Evolutionary conservation across 176 grass and related monocot genomes (phyloP).

Genomic region (Ananas comosus): DNA sequence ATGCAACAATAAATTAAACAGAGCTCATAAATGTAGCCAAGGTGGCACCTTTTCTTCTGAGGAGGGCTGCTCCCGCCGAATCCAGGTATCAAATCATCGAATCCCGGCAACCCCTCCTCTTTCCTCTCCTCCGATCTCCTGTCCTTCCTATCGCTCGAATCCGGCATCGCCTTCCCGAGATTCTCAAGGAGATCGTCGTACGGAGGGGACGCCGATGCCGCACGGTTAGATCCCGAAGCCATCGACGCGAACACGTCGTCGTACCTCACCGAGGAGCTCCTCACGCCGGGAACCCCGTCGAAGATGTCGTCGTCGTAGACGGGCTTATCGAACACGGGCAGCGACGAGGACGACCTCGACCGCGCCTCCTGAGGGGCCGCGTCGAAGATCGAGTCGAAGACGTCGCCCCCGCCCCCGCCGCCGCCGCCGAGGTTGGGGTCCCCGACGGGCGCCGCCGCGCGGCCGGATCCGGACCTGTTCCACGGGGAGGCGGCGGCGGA

Average conservation of each 20-base stretch:
- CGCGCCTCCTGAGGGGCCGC: too few species aligned
- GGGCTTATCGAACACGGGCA: conserved; percentile 21
- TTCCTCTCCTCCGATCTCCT: conserved; percentile 24
- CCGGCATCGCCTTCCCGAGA: conserved; percentile 30
- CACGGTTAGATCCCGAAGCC: conserved; percentile 7
- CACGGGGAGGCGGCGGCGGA: conserved; percentile 16
- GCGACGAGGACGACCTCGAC: not conserved
- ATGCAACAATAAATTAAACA: conserved; percentile 19
- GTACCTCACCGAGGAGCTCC: conserved; percentile 30
- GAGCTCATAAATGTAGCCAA: not conserved
- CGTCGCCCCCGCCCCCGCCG: not conserved
- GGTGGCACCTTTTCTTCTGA: conserved; percentile 29
- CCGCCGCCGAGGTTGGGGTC: conserved; percentile 1
- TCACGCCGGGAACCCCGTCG: conserved; percentile 37
- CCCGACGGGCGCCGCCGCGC: not conserved
- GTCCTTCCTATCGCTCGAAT: too few species aligned
- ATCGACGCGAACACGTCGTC: conserved; percentile 45
- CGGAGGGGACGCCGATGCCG: conserved; percentile 21
- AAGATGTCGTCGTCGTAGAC: conserved; percentile 43
- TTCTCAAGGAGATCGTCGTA: conserved; percentile 68
- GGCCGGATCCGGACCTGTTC: conserved; percentile 39
- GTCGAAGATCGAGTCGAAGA: too few species aligned
- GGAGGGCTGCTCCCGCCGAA: conserved; percentile 40
- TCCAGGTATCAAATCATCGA: conserved; percentile 77
- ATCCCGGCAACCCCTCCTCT: conserved; percentile 24